Base-by-base conservation (phyloP, 352 stramenopile genomes). In the Phytopythium sindhum region DNA sequence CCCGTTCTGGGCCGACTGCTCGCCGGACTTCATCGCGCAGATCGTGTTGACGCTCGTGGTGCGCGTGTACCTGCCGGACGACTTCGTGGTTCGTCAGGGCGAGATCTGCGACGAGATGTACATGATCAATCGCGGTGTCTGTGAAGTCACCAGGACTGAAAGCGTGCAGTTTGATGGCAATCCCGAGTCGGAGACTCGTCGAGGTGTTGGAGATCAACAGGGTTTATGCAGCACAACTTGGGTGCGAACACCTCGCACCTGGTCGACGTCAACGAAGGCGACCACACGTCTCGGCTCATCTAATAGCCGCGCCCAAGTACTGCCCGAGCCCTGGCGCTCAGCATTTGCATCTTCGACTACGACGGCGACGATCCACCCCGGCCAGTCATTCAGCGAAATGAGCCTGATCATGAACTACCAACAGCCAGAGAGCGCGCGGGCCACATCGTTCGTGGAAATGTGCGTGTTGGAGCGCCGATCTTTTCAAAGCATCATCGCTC, bases 1-100 rank as follows among this genome's bases (percentile, higher is more conserved):
- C 19, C 65, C 65, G 4, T 80, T 84, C 15, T 84, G 77, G 65
- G 55, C 66, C 21, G 67, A 79, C 29, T 85, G 70, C 35, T 68
- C 53, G 0, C 66, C 73, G 0, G 75, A 83, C 51, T 78, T 86
- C 24, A 45, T 74, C 2, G 78, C 78, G 4, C 71, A 77, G 6
- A 64, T 86, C 12, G 59, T 86, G 3, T 39, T 72, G 12, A 67
- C 66, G 21, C 29, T 87, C 4, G 64, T 37, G 2, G 67, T 76
- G 6, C 60, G 70, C 0, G 68, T 87, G 10, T 84, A 78, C 64
- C 47, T 86, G 29, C 76, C 74, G 1, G 78, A 86, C 23, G 76
- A 86, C 56, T 86, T 81, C 53, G 66, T 88, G 31, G 64, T 84
- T 52, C 68, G 71, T 19, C 60, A 62, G 9, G 60, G 68, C 8